Base-by-base conservation (phyloP, 1,284 basidiomycete genomes). In the Leucoagaricus sp. region DNA sequence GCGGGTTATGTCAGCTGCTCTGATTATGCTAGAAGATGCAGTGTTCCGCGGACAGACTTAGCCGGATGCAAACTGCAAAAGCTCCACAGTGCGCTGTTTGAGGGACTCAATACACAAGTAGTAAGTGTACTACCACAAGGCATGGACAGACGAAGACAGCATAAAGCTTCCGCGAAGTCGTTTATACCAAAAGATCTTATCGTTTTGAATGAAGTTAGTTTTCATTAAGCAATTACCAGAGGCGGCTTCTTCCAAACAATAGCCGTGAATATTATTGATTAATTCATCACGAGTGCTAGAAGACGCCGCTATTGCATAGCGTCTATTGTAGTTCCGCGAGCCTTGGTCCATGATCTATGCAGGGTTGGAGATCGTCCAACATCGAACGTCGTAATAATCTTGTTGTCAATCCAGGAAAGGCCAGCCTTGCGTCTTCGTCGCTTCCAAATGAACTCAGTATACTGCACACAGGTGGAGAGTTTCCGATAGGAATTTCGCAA, bases 181-280 rank as follows among this genome's bases (percentile, higher is more conserved):
- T 38, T 38, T 9, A 29, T 25, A 46, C 23, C 19, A 23, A 15
- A 25, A 23, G 48, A 25, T 25, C 19, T 23, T 25, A 23, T 49
- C 3, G 34, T 7, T 12, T 9, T 33, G 29, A 28, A 26, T 10
- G 9, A 49, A 34, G 21, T 29, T 28, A 45, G 4, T n/a, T 15
- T 17, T 42, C 31, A 42, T 34, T 45, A 44, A 33, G n/a, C 25
- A 15, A 36, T 15, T 25, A 53, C 25, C n/a, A 21, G 51, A 34
- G 31, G n/a, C 19, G 12, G 34, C 44, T 53, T 28, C 21, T 41
- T 28, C 17, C 17, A 28, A 33, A 28, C 26, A 42, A 19, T 12
- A 21, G 25, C 19, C 44, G 31, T 25, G n/a, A 26, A 19, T 28
- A 28, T 45, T 53, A 42, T 26, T 53, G 51, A 53, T 53, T 46